phyloP scores from a whole-genome alignment of 169 alveolate species.

The Plasmodium gonderi region DNA sequence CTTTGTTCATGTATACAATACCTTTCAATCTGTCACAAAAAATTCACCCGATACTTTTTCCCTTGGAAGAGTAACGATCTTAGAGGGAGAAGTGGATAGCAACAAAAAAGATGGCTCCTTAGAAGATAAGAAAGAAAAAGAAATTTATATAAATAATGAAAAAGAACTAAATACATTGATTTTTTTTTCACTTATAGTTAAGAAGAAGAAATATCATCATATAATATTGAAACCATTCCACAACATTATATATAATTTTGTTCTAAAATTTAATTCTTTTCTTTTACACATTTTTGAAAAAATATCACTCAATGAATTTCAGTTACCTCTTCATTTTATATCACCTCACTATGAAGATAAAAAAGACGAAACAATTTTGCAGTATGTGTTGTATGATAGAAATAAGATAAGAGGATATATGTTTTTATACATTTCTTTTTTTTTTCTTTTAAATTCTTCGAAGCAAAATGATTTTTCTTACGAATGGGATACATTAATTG shows the following conservation, averaged over 20 bases:
- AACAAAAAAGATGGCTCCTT: not conserved
- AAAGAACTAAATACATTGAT: constrained; percentile 32
- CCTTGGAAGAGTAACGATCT: not conserved
- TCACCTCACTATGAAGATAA: constrained; percentile 17
- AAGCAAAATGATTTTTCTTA: not conserved
- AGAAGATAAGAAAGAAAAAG: not conserved
- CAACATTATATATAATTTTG: constrained; percentile 18
- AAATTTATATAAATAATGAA: not conserved
- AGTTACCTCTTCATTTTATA: constrained; percentile 27
- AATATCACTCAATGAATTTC: not conserved
- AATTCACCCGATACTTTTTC: not conserved
- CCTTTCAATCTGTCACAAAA: not conserved
- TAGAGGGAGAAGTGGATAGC: not conserved
- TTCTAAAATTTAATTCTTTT: constrained; percentile 28
- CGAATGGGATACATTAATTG: constrained; percentile 35
- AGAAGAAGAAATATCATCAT: constrained; percentile 57
- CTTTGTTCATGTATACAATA: not conserved
- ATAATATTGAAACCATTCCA: constrained; percentile 6
- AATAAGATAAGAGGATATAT: constrained; percentile 13
- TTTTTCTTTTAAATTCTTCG: constrained; percentile 19
- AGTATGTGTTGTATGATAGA: not conserved
- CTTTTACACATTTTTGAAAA: constrained; percentile 19
- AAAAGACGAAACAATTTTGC: not conserved
- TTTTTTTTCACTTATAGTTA: constrained; percentile 33
- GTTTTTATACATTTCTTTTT: constrained; percentile 37